Evolutionary conservation across 1,284 basidiomycete species (phyloP).

Genomic region (Wallemia mellicola): DNA sequence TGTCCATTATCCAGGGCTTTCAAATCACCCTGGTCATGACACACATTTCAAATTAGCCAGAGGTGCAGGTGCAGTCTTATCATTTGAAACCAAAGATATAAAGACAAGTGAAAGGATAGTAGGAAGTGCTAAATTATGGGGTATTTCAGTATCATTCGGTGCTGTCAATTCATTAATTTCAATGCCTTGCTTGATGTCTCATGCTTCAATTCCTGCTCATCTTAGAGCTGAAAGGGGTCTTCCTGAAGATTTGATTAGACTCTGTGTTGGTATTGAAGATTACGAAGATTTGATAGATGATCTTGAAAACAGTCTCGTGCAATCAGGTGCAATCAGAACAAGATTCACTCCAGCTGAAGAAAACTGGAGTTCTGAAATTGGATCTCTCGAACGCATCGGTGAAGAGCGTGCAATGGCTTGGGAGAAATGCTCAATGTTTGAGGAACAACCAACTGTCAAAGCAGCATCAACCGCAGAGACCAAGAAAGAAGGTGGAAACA

Average conservation of each 20-base stretch:
- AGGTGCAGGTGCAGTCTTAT: constrained; percentile 77
- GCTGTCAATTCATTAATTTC: constrained; percentile 94
- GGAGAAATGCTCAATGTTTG: constrained; percentile 4
- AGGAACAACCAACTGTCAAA: too few relatives aligned
- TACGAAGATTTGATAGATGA: constrained; percentile 75
- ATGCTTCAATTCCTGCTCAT: constrained; percentile 87
- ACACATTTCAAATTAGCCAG: constrained; percentile 64
- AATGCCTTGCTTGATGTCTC: constrained; percentile 99
- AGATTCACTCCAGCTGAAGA: constrained; percentile 7
- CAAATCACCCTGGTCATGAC: constrained; percentile 50
- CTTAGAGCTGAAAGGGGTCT: constrained; percentile 72
- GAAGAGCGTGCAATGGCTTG: constrained; percentile 2
- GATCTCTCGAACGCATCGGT: not conserved
- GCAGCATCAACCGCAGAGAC: too few relatives aligned
- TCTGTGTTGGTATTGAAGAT: constrained; percentile 97
- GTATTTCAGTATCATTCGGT: constrained; percentile 91
- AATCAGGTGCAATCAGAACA: constrained; percentile 49
- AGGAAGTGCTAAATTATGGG: constrained; percentile 73
- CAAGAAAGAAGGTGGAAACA: constrained; percentile 17
- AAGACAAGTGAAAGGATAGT: constrained; percentile 73
- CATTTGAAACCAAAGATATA: constrained; percentile 80
- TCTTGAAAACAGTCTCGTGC: constrained; percentile 65
- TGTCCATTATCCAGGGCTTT: constrained; percentile 78
- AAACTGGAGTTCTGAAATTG: not conserved
- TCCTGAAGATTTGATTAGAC: constrained; percentile 86